Evolutionary conservation across 345 rosid genomes (phyloP), one percentile per base, ranked within the genome.

Genomic region (Pugionium dolabratum): DNA sequence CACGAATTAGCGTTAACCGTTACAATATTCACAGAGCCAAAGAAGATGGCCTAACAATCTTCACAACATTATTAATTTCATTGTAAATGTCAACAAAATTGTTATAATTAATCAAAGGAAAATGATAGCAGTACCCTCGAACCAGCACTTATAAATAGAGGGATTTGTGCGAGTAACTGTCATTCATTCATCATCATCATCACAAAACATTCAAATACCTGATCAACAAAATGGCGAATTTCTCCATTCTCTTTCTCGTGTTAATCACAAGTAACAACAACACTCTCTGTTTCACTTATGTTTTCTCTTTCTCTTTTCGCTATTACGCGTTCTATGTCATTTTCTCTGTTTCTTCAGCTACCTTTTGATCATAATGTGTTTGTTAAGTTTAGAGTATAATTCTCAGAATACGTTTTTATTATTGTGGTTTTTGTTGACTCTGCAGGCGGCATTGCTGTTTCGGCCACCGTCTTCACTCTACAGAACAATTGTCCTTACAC

Each of bases 391-490:
- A 18, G 18, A 18, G 18, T 18, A 18, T 18, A 18, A 18, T 18
- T 18, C 18, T 18, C 18, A 18, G 18, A 18, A 18, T 18, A 18
- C 18, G 18, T 18, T 46, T 46, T 1, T 2, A 46, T 25, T 46
- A 6, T 5, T 10, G 2, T 51, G 33, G 1, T 2, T 31, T 1
- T 10, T 1, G 40, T 8, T 2, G 5, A 5, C 29, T 2, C 45
- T 45, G 9, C 56, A 70, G 75, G 75, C 44, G 27, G 52, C n/a
- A 4, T 56, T 33, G 70, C 70, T 25, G 77, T 53, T 43, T 67
- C 84, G 4, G 95, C 88, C 39, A 82, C 95, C 0, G 70, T 80
- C 42, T 82, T 92, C 79, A 89, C 91, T 2, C 73, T 92, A 35
- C 76, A 76, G 44, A 92, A 92, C 75, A 81, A 49, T 4, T 92